phyloP scores from a whole-genome alignment of 495 filamentous ascomycete species.

The Penicillium macrosclerotiorum region DNA sequence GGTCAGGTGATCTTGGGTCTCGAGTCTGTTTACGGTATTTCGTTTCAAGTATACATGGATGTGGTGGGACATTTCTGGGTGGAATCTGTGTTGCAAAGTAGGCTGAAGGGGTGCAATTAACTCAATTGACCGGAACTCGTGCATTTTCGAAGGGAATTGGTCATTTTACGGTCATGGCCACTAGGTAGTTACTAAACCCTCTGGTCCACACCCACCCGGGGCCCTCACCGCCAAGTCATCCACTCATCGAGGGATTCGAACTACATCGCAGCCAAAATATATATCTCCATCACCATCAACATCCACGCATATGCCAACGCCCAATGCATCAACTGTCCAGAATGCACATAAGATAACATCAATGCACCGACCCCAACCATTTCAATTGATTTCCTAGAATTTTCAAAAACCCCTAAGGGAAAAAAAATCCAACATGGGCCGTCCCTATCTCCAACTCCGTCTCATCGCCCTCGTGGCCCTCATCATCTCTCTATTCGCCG shows the following conservation, averaged over 20 bases:
- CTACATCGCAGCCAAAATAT: conserved; percentile 1
- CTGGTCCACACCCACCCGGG: neutral
- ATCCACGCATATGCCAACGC: neutral
- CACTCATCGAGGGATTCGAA: neutral
- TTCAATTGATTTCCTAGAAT: no score
- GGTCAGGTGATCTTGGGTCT: neutral
- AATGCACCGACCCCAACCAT: no score
- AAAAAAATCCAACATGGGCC: neutral
- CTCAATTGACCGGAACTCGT: no score
- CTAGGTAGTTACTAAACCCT: neutral
- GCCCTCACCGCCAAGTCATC: conserved; percentile 12
- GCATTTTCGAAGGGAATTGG: no score
- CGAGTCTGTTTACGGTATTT: no score
- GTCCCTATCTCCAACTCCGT: conserved; percentile 8
- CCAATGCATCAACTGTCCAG: no score
- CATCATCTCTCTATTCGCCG: conserved; percentile 30
- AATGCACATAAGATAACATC: neutral
- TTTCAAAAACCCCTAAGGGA: conserved; percentile 7
- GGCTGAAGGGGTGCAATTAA: no score
- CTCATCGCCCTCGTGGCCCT: conserved; percentile 21
- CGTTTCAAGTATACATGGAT: no score
- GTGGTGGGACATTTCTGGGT: no score
- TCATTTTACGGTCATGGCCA: no score
- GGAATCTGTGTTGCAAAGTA: no score
- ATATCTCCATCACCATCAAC: conserved; percentile 6